Percentiles rank a stretch among this genome's conserved stretches.
Evolutionary conservation across 371 early-diverging fungal genomes (phyloP).

Genomic region (Syncephalis plumigaleata): DNA sequence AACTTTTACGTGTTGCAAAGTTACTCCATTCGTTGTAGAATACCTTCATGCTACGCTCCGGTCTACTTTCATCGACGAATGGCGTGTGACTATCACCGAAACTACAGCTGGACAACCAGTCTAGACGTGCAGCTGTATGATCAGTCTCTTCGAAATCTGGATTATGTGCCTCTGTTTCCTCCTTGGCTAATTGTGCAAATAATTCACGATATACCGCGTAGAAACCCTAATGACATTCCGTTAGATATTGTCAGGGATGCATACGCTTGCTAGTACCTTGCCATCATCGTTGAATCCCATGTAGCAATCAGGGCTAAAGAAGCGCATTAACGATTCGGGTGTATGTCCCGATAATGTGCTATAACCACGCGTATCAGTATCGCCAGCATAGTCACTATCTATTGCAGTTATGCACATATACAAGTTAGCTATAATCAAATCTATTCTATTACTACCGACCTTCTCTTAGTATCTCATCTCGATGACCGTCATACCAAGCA

Average conservation of each 20-base stretch:
- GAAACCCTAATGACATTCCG: no score
- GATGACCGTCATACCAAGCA: conserved; percentile 76
- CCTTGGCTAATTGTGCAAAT: conserved; percentile 55
- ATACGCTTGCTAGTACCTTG: no score
- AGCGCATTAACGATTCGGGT: conserved; percentile 22
- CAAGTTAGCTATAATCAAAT: background rate
- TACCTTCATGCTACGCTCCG: conserved; percentile 9
- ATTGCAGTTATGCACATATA: no score
- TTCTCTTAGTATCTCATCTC: conserved; percentile 64
- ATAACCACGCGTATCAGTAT: conserved; percentile 5
- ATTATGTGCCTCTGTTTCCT: conserved; percentile 50
- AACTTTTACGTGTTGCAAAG: conserved; percentile 64
- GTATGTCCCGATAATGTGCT: conserved; percentile 7
- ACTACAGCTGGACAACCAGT: conserved; percentile 15
- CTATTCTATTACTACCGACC: conserved; percentile 18
- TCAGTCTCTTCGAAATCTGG: conserved; percentile 18
- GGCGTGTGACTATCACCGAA: conserved; percentile 38
- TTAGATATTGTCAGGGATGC: no score
- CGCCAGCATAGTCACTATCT: conserved; percentile 12
- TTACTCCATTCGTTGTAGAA: conserved; percentile 65
- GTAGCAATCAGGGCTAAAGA: conserved; percentile 41
- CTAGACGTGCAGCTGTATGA: conserved; percentile 8
- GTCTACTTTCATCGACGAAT: conserved; percentile 22
- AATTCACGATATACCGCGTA: conserved; percentile 60
- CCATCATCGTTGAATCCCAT: conserved; percentile 41